A percentile compares a stretch with the other conserved stretches of the same genome.
Conservation (phyloP, 805 yeast genomes). For the Soucietia sequanensis region DNA sequence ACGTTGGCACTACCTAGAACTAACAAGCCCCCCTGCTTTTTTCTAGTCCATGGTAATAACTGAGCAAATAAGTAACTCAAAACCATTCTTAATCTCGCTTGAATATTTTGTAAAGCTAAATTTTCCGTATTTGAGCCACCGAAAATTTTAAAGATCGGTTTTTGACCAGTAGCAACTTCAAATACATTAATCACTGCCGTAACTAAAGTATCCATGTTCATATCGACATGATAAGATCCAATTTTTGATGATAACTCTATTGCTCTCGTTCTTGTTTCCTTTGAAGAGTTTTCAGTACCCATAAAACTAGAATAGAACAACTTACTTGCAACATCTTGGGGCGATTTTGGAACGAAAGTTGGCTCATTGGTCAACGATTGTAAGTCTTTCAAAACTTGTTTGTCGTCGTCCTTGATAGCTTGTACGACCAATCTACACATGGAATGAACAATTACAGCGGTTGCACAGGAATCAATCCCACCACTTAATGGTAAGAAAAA, state of each 20-base stretch:
- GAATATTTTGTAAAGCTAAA: conserved; percentile 93
- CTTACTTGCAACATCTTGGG: conserved; percentile 71
- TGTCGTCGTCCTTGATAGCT: conserved; percentile 66
- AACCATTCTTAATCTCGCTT: conserved; percentile 95
- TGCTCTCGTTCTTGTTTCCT: conserved; percentile 82
- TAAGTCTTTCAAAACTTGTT: conserved; percentile 76
- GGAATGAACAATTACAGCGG: conserved; percentile 89
- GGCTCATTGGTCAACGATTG: conserved; percentile 58
- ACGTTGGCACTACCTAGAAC: conserved; percentile 97
- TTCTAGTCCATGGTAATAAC: conserved; percentile 91
- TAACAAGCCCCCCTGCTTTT: conserved; percentile 72
- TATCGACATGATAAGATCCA: conserved; percentile 87
- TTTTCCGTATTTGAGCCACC: conserved; percentile 94
- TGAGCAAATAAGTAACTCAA: conserved; percentile 91
- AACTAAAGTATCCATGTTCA: conserved; percentile 89
- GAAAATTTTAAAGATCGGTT: conserved; percentile 84
- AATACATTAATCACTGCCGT: conserved; percentile 70
- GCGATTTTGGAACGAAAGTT: conserved; percentile 67
- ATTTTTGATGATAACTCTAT: conserved; percentile 68
- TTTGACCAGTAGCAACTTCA: conserved; percentile 86
- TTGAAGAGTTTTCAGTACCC: conserved; percentile 94
- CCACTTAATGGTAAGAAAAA: conserved; percentile 93
- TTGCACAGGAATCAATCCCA: conserved; percentile 97
- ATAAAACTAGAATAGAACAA: conserved; percentile 89
- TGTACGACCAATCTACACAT: conserved; percentile 86